Evolutionary conservation across 805 yeast species (phyloP).

Genomic region (Candida berthetii): DNA sequence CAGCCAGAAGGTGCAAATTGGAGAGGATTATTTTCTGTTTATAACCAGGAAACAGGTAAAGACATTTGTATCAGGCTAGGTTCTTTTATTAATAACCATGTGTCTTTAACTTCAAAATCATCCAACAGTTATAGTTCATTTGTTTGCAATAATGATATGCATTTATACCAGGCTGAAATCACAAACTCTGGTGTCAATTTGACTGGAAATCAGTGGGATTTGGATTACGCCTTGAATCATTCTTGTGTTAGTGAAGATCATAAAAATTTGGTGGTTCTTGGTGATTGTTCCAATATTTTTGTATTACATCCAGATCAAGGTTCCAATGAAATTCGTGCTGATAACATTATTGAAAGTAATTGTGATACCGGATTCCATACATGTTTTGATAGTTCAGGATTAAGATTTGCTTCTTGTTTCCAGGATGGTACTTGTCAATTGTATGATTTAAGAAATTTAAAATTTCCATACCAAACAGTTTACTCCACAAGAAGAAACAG

Average conservation of each 20-base stretch:
- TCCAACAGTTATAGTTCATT: conserved; percentile 46
- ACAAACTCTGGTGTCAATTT: conserved; percentile 38
- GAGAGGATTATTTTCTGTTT: conserved; percentile 62
- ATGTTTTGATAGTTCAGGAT: conserved; percentile 70
- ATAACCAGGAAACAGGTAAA: conserved; percentile 41
- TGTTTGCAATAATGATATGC: conserved; percentile 80
- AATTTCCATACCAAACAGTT: conserved; percentile 45
- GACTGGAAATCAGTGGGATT: conserved; percentile 31
- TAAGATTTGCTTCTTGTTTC: conserved; percentile 70
- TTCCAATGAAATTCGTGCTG: conserved; percentile 19
- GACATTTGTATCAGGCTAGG: conserved; percentile 58
- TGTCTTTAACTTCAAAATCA: conserved; percentile 41
- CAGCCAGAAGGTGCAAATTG: conserved; percentile 26
- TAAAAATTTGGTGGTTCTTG: conserved; percentile 57
- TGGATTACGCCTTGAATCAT: conserved; percentile 70
- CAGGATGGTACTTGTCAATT: conserved; percentile 80
- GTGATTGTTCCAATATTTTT: conserved; percentile 68
- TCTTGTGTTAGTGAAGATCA: conserved; percentile 62
- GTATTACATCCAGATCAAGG: conserved; percentile 34
- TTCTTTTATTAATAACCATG: conserved; percentile 78
- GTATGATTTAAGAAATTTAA: conserved; percentile 66
- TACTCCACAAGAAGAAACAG: conserved; percentile 53
- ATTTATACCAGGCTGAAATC: conserved; percentile 60
- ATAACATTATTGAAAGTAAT: conserved; percentile 42
- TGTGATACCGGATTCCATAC: conserved; percentile 84